phyloP scores from a whole-genome alignment of 495 filamentous ascomycete species.

The Cercophora sp. region DNA sequence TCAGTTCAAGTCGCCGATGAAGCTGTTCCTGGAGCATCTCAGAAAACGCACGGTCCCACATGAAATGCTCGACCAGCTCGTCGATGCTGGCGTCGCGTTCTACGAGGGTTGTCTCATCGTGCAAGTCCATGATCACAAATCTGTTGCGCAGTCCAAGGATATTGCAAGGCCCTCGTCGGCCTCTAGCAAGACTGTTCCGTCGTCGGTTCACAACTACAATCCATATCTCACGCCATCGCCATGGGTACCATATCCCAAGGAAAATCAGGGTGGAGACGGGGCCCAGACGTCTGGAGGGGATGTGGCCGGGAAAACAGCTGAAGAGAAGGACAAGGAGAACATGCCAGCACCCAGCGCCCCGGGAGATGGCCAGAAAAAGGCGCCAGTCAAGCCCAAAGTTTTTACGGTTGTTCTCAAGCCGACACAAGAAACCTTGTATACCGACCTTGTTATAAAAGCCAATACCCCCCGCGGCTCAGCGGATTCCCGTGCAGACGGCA shows the following conservation, averaged over 20 bases:
- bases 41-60: constrained; percentile 47
- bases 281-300: constrained; percentile 18
- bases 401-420: constrained; percentile 82
- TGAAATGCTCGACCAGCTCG: constrained; percentile 55
- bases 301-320: constrained; percentile 27
- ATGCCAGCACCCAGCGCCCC: constrained; percentile 47
- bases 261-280: constrained; percentile 35
- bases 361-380: constrained; percentile 46
- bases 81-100: constrained; percentile 65
- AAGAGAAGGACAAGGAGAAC: constrained; percentile 43
- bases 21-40: constrained; percentile 70
- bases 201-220: constrained; percentile 88
- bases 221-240: constrained; percentile 83
- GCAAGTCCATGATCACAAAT: constrained; percentile 79
- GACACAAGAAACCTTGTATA: constrained; percentile 66
- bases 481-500: constrained; percentile 46
- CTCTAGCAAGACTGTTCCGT: constrained; percentile 59
- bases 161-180: constrained; percentile 52
- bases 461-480: constrained; percentile 56
- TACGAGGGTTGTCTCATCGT: constrained; percentile 97
- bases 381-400: constrained; percentile 50
- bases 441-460: constrained; percentile 71
- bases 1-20: constrained; percentile 86
- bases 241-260: constrained; percentile 73
- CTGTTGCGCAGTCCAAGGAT: constrained; percentile 55